Conservation (phyloP, 306 rosid species). For the Gastrolobium bilobum region DNA sequence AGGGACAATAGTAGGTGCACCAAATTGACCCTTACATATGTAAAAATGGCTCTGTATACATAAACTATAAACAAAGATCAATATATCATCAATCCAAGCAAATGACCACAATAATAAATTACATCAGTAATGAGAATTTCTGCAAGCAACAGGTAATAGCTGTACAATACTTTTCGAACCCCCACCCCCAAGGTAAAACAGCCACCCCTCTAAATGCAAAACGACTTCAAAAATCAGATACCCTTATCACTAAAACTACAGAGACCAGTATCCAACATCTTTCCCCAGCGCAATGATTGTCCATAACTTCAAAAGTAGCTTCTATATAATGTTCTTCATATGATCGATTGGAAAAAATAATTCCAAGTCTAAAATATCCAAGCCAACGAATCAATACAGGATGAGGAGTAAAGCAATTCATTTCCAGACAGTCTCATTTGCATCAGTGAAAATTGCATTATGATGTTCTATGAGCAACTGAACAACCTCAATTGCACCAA, state of each 20-base stretch:
- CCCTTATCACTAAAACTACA: slow-evolving; percentile 33
- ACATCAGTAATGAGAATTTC: slow-evolving; percentile 22
- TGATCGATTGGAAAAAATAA: slow-evolving; percentile 39
- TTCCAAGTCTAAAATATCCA: slow-evolving; percentile 34
- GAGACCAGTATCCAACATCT: slow-evolving; percentile 37
- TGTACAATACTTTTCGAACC: slow-evolving; percentile 18
- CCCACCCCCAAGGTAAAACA: not conserved
- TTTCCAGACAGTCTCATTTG: slow-evolving; percentile 96
- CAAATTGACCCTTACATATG: slow-evolving; percentile 29
- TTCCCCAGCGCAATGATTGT: slow-evolving; percentile 28
- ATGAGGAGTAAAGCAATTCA: slow-evolving; percentile 42
- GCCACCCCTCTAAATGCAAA: slow-evolving; percentile 29
- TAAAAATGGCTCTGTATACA: not conserved
- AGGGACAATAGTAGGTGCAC: not conserved
- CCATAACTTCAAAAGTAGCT: slow-evolving; percentile 31
- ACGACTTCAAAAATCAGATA: slow-evolving; percentile 27
- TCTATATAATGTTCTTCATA: slow-evolving; percentile 22
- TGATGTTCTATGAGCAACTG: slow-evolving; percentile 97
- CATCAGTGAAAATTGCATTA: slow-evolving; percentile 92
- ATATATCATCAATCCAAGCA: slow-evolving; percentile 32
- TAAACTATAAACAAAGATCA: slow-evolving; percentile 38
- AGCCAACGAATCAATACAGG: slow-evolving; percentile 41
- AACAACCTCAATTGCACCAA: slow-evolving; percentile 87
- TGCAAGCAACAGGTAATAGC: slow-evolving; percentile 37
- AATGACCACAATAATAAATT: slow-evolving; percentile 37